A percentile compares a stretch with the other conserved stretches of the same genome.
phyloP scores from a whole-genome alignment of 2,329 filamentous ascomycete genomes.

The Dothistroma septosporum region DNA sequence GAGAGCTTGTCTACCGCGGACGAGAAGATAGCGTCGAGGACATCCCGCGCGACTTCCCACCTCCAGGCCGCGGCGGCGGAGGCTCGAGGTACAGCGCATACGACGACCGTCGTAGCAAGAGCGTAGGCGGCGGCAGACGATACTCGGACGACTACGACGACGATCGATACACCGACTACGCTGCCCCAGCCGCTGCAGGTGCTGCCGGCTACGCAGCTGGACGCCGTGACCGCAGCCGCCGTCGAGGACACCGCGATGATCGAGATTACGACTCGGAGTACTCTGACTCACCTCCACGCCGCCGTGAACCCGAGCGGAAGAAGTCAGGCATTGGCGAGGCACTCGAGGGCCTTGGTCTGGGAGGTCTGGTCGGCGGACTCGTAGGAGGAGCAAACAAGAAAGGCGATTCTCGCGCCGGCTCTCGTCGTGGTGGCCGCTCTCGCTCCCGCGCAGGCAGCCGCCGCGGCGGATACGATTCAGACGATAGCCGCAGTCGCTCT shows the following conservation, averaged over 20 bases:
- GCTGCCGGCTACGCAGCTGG: conserved; percentile 37
- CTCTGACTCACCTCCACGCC: conserved; percentile 38
- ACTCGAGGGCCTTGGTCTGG: conserved; percentile 56
- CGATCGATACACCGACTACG: conserved; percentile 53
- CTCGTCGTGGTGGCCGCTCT: conserved; percentile 52
- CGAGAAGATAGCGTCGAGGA: conserved; percentile 83
- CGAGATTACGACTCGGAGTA: conserved; percentile 46
- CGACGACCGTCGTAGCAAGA: conserved; percentile 58
- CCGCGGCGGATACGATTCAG: conserved; percentile 39
- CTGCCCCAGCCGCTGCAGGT: conserved; percentile 41
- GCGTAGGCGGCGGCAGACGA: conserved; percentile 48
- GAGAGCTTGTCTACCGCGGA: conserved; percentile 48
- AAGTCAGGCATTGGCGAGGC: conserved; percentile 61
- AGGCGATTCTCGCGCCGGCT: conserved; percentile 61
- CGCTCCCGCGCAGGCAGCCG: conserved; percentile 50
- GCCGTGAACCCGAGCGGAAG: conserved; percentile 41
- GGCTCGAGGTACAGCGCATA: conserved; percentile 34
- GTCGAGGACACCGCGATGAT: conserved; percentile 43
- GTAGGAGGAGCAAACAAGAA: conserved; percentile 56
- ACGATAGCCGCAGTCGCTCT: conserved; percentile 49
- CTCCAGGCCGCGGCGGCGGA: conserved; percentile 45
- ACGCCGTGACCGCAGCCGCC: conserved; percentile 30
- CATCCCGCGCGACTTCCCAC: conserved; percentile 77
- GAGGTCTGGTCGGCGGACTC: conserved; percentile 49
- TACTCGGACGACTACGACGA: conserved; percentile 53